Evolutionary conservation across 331 rosid genomes (phyloP).

Genomic region (Malus hybrid): DNA sequence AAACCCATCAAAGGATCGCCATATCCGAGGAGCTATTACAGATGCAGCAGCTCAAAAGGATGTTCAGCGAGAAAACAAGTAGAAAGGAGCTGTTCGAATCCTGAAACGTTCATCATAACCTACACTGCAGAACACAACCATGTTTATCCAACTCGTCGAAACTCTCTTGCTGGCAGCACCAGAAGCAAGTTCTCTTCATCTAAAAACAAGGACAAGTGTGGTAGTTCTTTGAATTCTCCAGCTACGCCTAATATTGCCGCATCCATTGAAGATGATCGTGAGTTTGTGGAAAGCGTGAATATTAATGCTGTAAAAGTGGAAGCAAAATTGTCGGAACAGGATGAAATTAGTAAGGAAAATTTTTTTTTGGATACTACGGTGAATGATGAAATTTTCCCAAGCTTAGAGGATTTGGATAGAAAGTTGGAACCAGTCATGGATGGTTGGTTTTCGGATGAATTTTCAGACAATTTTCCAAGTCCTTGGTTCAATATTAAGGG

Average conservation of each 20-base stretch:
- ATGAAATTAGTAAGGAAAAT: background rate
- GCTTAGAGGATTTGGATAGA: slow-evolving; percentile 26
- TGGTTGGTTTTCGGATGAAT: slow-evolving; percentile 11
- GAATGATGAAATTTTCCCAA: slow-evolving; percentile 28
- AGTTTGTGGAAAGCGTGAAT: background rate
- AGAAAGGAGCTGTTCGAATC: slow-evolving; percentile 60
- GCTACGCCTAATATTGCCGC: background rate
- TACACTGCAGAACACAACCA: slow-evolving; percentile 81
- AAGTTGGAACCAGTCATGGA: slow-evolving; percentile 16
- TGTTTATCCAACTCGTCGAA: slow-evolving; percentile 62
- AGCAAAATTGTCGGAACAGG: background rate
- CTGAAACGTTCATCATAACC: slow-evolving; percentile 48
- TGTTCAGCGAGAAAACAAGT: slow-evolving; percentile 86
- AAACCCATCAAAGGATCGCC: slow-evolving; percentile 97
- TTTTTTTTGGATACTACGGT: background rate
- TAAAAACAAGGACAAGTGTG: background rate
- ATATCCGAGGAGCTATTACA: slow-evolving; percentile 83
- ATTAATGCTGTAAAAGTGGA: slow-evolving; percentile 14
- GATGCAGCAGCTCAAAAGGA: slow-evolving; percentile 83
- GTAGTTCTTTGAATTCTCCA: background rate
- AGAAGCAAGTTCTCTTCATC: slow-evolving; percentile 30
- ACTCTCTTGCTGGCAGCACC: slow-evolving; percentile 63
- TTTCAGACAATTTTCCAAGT: background rate
- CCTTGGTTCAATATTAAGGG: slow-evolving; percentile 18
- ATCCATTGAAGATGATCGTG: background rate